A percentile compares a stretch with the other conserved stretches of the same genome.
These are phyloP conservation scores for Colletotrichum noveboracense DNA, from an alignment of 2,329 filamentous ascomycete genomes.

Conservation along the genomic window DNA sequence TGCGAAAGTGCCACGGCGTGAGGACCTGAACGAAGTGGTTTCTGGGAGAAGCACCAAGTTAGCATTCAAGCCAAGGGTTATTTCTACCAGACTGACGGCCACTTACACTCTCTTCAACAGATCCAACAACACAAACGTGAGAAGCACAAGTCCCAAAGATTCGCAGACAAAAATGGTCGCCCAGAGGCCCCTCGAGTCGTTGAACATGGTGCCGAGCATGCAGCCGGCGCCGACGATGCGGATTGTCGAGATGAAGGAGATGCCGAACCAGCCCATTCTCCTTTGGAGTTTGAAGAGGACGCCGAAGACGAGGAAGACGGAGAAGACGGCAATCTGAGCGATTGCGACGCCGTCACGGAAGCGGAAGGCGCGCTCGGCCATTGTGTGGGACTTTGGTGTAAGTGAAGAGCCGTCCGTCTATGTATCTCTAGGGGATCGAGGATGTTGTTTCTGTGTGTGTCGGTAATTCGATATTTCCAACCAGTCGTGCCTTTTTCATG, in stretches of 20 bases:
- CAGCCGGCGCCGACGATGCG: conserved; percentile 25
- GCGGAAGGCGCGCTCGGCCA: neutral
- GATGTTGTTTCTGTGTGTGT: neutral
- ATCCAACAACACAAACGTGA: conserved; percentile 17
- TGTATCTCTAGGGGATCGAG: neutral
- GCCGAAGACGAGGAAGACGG: neutral
- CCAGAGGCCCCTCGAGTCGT: conserved; percentile 20
- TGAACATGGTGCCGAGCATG: conserved; percentile 23
- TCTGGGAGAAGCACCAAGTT: neutral
- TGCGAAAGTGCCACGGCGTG: conserved; percentile 17
- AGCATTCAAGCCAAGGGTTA: no score
- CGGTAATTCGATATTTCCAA: fast-evolving
- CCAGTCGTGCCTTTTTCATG: fast-evolving
- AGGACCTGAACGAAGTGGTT: conserved; percentile 8
- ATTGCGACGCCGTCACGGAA: conserved; percentile 18
- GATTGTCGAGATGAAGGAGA: conserved; percentile 23
- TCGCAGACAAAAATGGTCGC: conserved; percentile 26
- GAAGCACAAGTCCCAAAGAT: conserved; percentile 22
- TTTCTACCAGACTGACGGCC: no score
- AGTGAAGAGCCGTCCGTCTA: neutral
- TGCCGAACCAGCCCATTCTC: conserved; percentile 11
- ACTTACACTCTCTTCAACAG: conserved; percentile 22
- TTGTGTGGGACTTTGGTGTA: neutral
- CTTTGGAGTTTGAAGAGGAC: neutral
- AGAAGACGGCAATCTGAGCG: neutral